Conservation (phyloP, 164 flowering plant genomes). For the Buxus sempervirens region DNA sequence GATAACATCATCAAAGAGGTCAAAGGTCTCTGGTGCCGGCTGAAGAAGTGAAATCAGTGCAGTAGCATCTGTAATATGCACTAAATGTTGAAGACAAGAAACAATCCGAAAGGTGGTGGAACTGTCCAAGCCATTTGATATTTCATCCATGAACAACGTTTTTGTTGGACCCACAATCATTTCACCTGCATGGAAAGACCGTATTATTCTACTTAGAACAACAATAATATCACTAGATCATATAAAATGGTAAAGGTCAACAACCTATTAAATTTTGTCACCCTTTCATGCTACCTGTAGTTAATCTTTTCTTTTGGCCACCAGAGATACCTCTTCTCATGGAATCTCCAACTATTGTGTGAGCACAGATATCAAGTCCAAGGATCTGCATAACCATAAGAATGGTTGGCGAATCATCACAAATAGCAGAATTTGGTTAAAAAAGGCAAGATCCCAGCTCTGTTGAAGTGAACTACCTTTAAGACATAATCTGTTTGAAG, state of each 20-base stretch:
- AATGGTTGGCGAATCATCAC: neutral
- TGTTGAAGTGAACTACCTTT: slow-evolving; percentile 36
- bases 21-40: slow-evolving; percentile 58
- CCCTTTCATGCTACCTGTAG: slow-evolving; percentile 46
- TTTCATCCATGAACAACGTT: slow-evolving; percentile 61
- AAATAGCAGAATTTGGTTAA: neutral
- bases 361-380: slow-evolving; percentile 69
- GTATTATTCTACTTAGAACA: neutral
- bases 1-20: slow-evolving; percentile 59
- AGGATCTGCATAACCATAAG: slow-evolving; percentile 42
- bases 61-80: slow-evolving; percentile 46
- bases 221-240: neutral
- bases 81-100: slow-evolving; percentile 41
- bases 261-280: neutral
- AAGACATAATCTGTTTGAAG: slow-evolving; percentile 73
- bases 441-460: neutral
- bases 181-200: slow-evolving; percentile 33
- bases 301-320: slow-evolving; percentile 67
- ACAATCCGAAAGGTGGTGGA: slow-evolving; percentile 56
- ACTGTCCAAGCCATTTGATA: slow-evolving; percentile 56
- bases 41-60: slow-evolving; percentile 54
- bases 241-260: neutral
- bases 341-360: slow-evolving; percentile 61
- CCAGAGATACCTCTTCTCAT: slow-evolving; percentile 82
- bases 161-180: slow-evolving; percentile 54